A percentile compares a stretch with the other conserved stretches of the same genome.
Evolutionary conservation across 805 yeast species (phyloP).

Genomic region (Barnettozyma wickerhamii): DNA sequence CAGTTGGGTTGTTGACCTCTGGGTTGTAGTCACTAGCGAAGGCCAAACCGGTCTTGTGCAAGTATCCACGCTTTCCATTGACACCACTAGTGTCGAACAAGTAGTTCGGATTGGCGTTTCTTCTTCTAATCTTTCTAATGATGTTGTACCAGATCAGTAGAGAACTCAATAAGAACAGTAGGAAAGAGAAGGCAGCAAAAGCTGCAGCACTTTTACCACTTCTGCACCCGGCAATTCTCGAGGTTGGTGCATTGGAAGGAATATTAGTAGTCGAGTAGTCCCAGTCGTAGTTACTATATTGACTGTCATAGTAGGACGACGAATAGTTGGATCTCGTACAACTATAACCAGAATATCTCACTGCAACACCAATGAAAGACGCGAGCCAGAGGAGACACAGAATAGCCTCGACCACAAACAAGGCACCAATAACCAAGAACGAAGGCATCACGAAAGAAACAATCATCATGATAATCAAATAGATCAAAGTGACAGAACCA

Average conservation of each 20-base stretch:
- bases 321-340: constrained; percentile 18
- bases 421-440: constrained; percentile 24
- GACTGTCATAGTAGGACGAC: constrained; percentile 14
- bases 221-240: constrained; percentile 22
- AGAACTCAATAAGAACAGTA: constrained; percentile 25
- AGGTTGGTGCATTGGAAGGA: constrained; percentile 14
- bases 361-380: constrained; percentile 31
- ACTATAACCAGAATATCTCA: constrained; percentile 26
- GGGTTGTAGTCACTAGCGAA: constrained; percentile 5
- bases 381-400: constrained; percentile 30
- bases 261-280: constrained; percentile 9
- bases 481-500: constrained; percentile 27
- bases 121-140: constrained; percentile 16
- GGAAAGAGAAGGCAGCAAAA: constrained; percentile 27
- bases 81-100: constrained; percentile 7
- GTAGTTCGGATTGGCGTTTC: not conserved
- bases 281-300: constrained; percentile 14
- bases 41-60: constrained; percentile 10
- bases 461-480: constrained; percentile 22
- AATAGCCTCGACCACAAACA: constrained; percentile 26
- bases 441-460: constrained; percentile 18
- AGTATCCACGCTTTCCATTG: constrained; percentile 1
- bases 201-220: constrained; percentile 30
- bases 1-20: not conserved
- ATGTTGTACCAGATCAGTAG: constrained; percentile 27